Evolutionary conservation across 2,329 filamentous ascomycete genomes (phyloP), one percentile per base, ranked within the genome.

Genomic region (Podosphaera fusca): DNA sequence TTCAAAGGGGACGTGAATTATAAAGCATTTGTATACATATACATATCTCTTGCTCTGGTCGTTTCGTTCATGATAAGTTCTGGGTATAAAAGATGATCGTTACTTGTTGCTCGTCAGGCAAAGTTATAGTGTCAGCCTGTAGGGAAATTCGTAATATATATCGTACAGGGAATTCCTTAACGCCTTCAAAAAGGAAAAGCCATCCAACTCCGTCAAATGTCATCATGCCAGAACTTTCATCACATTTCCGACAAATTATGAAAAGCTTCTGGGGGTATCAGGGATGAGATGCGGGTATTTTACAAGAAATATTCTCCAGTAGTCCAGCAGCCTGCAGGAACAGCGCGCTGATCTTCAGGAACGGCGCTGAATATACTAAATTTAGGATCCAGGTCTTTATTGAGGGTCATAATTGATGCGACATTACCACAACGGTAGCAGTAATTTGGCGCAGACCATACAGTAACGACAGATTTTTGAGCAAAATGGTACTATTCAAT

Each of bases 281-380:
- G 33, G 14, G 12, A 6, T 54, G 10, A 38, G 10, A 38, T 38
- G 35, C 35, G 21, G 35, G 35, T 38, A n/a, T 45, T 34, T 62
- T 61, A 68, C 60, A 85, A 70, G 71, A 85, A 85, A 70, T 85
- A 85, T 66, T 85, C 82, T 56, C 78, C 79, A 14, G 81, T 79
- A 34, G 81, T 80, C 61, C 80, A 74, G 49, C 81, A 75, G 57
- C 78, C 85, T 9, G 83, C 80, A 1, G 87, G 87, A 7, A 90
- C 83, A 57, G 87, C 85, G 59, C 87, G 77, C 69, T 85, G 78
- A 63, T 92, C 83, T 64, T 92, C 87, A 0, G 87, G 86, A n/a
- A 94, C 87, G 36, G 87, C 87, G 35, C 81, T 84, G 73, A 94
- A 94, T 66, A 94, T 92, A 69, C 84, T 92, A 73, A 98, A 98